These are phyloP conservation scores for Backusella morwellensis DNA, from an alignment of 192 early-diverging fungal genomes.

Conservation along the genomic window DNA sequence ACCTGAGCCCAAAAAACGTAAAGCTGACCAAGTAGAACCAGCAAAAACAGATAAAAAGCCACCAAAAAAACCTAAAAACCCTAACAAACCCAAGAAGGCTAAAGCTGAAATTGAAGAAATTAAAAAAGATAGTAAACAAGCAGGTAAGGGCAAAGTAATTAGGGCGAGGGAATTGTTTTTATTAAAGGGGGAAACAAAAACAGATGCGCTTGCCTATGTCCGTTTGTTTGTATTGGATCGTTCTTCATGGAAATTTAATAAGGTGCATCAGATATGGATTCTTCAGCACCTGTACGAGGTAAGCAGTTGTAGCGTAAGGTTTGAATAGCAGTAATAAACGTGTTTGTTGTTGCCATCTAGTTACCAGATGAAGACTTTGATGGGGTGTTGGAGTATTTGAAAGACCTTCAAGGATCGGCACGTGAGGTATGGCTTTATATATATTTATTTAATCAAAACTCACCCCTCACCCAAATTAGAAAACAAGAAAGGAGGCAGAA, in stretches of 20 bases:
- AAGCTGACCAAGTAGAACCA: constrained; percentile 20
- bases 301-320: not conserved
- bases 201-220: constrained; percentile 28
- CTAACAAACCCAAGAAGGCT: not conserved
- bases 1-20: constrained; percentile 8
- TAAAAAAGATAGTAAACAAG: constrained; percentile 10
- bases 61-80: not conserved
- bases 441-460: constrained; percentile 7
- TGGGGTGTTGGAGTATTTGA: constrained; percentile 25
- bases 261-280: constrained; percentile 34
- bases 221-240: constrained; percentile 23
- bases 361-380: constrained; percentile 30
- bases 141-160: not conserved
- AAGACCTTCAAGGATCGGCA: constrained; percentile 35
- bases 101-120: constrained; percentile 8
- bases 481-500: constrained; percentile 32
- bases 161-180: not conserved
- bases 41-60: constrained; percentile 13
- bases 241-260: constrained; percentile 34
- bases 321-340: not conserved
- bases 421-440: constrained; percentile 27
- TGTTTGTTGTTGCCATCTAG: constrained; percentile 7
- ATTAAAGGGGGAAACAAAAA: not conserved
- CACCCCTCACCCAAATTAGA: constrained; percentile 5
- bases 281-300: constrained; percentile 32